These are phyloP conservation scores for Cadophora malorum DNA, from an alignment of 2,329 filamentous ascomycete species.

Conservation along the genomic window DNA sequence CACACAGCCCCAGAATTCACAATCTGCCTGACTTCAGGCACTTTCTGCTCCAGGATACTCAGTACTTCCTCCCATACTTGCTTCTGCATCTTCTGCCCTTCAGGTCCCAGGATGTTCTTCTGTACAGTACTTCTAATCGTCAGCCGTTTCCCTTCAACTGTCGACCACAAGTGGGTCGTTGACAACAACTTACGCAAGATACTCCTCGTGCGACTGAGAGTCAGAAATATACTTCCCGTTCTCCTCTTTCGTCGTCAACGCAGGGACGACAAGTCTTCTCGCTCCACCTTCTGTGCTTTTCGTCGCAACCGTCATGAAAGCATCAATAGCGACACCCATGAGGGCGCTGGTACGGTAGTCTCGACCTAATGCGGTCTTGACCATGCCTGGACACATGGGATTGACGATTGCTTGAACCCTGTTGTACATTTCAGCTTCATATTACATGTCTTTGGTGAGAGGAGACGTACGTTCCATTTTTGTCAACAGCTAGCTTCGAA, in stretches of 20 bases:
- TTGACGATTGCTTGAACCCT: constrained; percentile 38
- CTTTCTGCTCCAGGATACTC: constrained; percentile 33
- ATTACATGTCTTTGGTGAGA: not conserved
- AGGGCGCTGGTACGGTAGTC: constrained; percentile 34
- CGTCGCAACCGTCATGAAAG: constrained; percentile 32
- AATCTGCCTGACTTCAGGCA: constrained; percentile 37
- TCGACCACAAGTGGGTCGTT: not conserved
- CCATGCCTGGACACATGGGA: constrained; percentile 39
- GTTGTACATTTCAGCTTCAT: not conserved
- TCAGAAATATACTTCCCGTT: constrained; percentile 39
- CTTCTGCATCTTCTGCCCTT: constrained; percentile 40
- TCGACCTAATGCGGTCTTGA: constrained; percentile 39
- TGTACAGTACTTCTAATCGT: constrained; percentile 30
- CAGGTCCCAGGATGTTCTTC: constrained; percentile 35
- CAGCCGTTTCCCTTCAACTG: not conserved
- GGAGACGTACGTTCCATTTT: constrained; percentile 33
- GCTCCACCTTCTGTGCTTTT: constrained; percentile 45
- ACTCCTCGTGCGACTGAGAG: constrained; percentile 38
- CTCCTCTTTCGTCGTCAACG: constrained; percentile 38
- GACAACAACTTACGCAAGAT: constrained; percentile 34
- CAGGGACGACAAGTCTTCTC: constrained; percentile 42
- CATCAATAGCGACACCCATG: constrained; percentile 26
- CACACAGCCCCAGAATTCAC: constrained; percentile 13
- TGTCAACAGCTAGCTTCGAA: constrained; percentile 32
- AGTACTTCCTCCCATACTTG: constrained; percentile 41